Evolutionary conservation across 2,329 filamentous ascomycete species (phyloP).

Genomic region (Scolecobasidium constrictum): DNA sequence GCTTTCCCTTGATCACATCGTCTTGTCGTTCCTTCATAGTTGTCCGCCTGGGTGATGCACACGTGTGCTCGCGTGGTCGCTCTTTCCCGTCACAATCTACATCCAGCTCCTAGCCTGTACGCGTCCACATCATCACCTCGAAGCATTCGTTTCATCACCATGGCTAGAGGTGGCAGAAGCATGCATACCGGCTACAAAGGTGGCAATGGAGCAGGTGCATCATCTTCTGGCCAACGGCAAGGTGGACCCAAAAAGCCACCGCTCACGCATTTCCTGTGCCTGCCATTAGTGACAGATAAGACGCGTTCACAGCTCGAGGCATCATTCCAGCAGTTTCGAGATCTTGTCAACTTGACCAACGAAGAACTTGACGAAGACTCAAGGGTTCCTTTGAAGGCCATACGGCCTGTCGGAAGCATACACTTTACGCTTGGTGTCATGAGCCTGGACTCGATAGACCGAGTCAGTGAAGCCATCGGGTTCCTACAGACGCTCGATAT

Average conservation of each 20-base stretch:
- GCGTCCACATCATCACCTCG: too few species aligned
- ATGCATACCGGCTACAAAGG: not conserved
- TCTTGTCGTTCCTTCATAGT: too few species aligned
- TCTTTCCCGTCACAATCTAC: too few species aligned
- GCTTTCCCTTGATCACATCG: too few species aligned
- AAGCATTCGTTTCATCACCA: too few species aligned
- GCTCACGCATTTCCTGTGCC: constrained; percentile 66
- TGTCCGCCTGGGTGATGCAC: too few species aligned
- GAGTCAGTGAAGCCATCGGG: not conserved
- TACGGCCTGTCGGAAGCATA: constrained; percentile 68
- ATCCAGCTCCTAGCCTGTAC: too few species aligned
- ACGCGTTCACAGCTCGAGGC: constrained; percentile 56
- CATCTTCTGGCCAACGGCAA: too few species aligned
- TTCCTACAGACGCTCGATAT: constrained; percentile 35
- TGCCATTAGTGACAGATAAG: constrained; percentile 54
- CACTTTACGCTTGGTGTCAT: constrained; percentile 85
- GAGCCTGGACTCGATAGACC: constrained; percentile 41
- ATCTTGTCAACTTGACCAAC: constrained; percentile 33
- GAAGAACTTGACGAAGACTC: constrained; percentile 1
- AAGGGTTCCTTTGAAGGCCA: constrained; percentile 51
- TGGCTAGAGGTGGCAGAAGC: not conserved
- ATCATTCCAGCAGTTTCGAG: constrained; percentile 50
- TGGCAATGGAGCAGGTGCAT: not conserved
- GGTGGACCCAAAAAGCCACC: constrained; percentile 12
- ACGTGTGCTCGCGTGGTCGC: too few species aligned